Evolutionary conservation across 441 rosid species (phyloP).

Genomic region (Biscutella auriculata): DNA sequence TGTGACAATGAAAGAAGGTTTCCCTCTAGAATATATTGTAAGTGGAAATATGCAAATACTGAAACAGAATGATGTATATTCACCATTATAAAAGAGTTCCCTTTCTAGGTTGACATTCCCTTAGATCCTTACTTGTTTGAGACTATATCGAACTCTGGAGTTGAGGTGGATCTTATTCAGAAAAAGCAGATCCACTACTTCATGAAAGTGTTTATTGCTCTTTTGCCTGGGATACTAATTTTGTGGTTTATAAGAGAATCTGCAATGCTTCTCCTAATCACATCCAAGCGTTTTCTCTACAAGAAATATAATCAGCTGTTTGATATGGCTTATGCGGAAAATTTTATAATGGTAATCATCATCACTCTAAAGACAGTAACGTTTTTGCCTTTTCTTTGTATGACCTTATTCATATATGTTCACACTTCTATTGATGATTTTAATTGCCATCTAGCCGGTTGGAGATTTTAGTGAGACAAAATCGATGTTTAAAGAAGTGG

Average conservation of each 20-base stretch:
- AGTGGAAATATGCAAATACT: constrained; percentile 23
- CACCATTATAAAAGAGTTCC: constrained; percentile 12
- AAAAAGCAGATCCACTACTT: constrained; percentile 82
- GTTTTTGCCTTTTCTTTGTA: neutral
- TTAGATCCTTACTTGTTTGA: constrained; percentile 91
- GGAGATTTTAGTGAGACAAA: constrained; percentile 80
- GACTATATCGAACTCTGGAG: constrained; percentile 70
- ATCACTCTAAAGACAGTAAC: neutral
- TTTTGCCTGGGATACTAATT: constrained; percentile 71
- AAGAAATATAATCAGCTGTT: constrained; percentile 81
- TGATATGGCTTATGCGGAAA: constrained; percentile 90
- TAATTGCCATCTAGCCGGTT: constrained; percentile 58
- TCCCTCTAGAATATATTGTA: constrained; percentile 86
- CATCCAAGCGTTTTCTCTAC: constrained; percentile 75
- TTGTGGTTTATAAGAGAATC: constrained; percentile 72
- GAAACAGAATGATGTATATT: constrained; percentile 12
- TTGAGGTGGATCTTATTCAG: constrained; percentile 92
- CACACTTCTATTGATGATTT: constrained; percentile 1
- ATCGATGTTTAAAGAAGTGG: constrained; percentile 86
- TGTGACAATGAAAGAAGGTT: constrained; percentile 94
- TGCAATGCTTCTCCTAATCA: constrained; percentile 64
- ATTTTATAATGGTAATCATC: constrained; percentile 71
- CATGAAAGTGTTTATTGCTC: constrained; percentile 65
- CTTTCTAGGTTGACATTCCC: constrained; percentile 75
- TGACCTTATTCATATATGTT: constrained; percentile 15